Base-by-base conservation (phyloP, 225 moss, liverwort and hornwort species). In the Bryum argenteum region DNA sequence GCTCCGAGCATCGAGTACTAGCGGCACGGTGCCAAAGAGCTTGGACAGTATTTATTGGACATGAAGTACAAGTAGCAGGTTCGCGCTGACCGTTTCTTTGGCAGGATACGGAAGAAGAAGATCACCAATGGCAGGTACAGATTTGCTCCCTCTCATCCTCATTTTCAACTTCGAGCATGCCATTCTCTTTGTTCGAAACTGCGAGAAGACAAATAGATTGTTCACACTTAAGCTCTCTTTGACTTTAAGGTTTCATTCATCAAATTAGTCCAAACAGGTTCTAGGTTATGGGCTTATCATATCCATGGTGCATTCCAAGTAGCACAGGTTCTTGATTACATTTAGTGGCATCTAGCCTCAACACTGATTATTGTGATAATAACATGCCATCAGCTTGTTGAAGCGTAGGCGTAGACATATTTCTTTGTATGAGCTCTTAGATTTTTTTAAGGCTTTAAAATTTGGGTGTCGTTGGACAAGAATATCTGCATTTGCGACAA, bases 51-150 rank as follows among this genome's bases (percentile, higher is more conserved):
- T 69, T 92, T 98, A 75, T 72, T 91, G 67, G 94, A 94, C 59
- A 92, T 79, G 81, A 94, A 92, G 80, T 98, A 75, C 50, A 94
- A 98, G 78, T 88, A 98, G 22, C 72, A 94, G 71, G 75, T 85
- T 40, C 76, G 82, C 17, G 82, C 88, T 22, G 83, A 88, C 28
- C 85, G 97, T 6, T 87, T 94, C 58, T 94, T 98, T 28, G 97
- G 97, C 13, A 94, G 97, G 97, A 98, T 94, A 11, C 82, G 86
- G 50, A 94, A 92, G 81, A 98, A 92, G 63, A 94, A 98, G 74
- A 81, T 89, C 66, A 10, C 78, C 3, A 87, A 87, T 67, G 87
- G 88, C 67, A 84, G 84, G 84, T 88, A 60, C 33, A 54, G 24
- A 67, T 38, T 48, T 33, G 3, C 26, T 62, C 8, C 3, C 43